phyloP scores from a whole-genome alignment of 2,329 filamentous ascomycete species.

The Dactylellina leptospora region DNA sequence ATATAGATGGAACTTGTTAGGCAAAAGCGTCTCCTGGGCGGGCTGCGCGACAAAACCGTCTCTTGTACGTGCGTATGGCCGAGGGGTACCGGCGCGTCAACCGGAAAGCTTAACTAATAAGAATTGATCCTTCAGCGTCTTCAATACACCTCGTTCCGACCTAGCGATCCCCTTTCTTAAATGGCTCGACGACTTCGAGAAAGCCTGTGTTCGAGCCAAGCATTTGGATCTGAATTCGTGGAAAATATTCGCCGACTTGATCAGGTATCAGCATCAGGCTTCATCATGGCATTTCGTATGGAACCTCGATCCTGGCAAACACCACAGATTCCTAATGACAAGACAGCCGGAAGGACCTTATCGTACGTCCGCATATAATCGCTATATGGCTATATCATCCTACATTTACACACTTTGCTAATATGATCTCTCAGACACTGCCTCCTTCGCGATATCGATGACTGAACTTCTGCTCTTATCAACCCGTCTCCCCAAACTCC shows the following conservation, averaged over 20 bases:
- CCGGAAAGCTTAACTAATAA: too few species aligned
- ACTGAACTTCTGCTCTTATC: constrained; percentile 50
- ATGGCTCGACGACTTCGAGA: constrained; percentile 51
- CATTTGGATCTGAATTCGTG: constrained; percentile 44
- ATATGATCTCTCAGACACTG: constrained; percentile 22
- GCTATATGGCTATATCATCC: neutral
- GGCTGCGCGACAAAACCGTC: constrained; percentile 31
- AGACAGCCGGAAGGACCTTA: constrained; percentile 30
- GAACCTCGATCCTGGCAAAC: constrained; percentile 44
- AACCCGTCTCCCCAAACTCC: constrained; percentile 42
- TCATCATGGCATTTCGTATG: constrained; percentile 49
- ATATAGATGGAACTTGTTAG: neutral
- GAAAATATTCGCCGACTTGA: constrained; percentile 52
- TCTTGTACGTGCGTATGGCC: constrained; percentile 42
- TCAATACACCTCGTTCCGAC: constrained; percentile 50
- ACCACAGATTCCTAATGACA: constrained; percentile 45
- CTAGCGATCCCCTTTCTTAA: constrained; percentile 36
- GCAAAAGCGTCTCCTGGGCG: neutral
- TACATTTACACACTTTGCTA: neutral
- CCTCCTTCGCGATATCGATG: constrained; percentile 53
- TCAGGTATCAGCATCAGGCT: constrained; percentile 48
- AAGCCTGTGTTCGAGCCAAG: constrained; percentile 29
- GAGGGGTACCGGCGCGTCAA: too few species aligned
- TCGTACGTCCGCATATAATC: constrained; percentile 2
- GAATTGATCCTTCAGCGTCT: constrained; percentile 17